These are phyloP conservation scores for Globisporangium cystogenes DNA, from an alignment of 352 stramenopile species.

Conservation along the genomic window DNA sequence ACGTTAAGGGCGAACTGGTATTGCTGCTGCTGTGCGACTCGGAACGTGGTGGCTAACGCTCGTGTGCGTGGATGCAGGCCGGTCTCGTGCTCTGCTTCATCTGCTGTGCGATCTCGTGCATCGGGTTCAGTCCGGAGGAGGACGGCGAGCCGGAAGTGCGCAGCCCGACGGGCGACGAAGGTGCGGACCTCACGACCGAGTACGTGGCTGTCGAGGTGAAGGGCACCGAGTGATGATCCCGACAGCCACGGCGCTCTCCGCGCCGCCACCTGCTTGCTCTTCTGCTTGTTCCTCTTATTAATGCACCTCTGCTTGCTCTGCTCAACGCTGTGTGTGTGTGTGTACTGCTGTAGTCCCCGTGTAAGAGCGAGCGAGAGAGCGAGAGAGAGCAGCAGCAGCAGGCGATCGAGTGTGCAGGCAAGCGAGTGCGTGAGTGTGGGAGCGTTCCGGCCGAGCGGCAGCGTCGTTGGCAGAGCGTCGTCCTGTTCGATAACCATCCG, in stretches of 20 bases:
- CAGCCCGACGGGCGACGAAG: slow-evolving; percentile 54
- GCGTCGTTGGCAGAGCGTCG: no score
- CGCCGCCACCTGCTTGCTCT: not conserved
- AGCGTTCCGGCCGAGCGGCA: no score
- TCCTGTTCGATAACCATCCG: no score
- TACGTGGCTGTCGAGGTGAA: slow-evolving; percentile 51
- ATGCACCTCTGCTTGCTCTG: not conserved
- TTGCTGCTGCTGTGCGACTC: no score
- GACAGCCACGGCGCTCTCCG: not conserved
- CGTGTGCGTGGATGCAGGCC: slow-evolving; percentile 24
- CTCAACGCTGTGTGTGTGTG: not conserved
- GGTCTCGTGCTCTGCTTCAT: slow-evolving; percentile 74
- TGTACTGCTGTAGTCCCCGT: not conserved
- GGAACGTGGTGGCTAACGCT: not conserved
- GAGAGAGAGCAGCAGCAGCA: no score
- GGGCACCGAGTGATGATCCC: slow-evolving; percentile 6
- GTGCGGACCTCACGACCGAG: slow-evolving; percentile 52
- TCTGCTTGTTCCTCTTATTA: slow-evolving; percentile 1
- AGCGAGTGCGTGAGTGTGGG: no score
- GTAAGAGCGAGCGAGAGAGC: no score
- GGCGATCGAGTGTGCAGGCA: no score
- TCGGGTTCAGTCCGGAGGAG: slow-evolving; percentile 41
- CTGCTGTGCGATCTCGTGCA: slow-evolving; percentile 69
- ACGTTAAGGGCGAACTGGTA: slow-evolving; percentile 13
- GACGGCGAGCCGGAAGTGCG: slow-evolving; percentile 28